These are phyloP conservation scores for Seiridium cupressi DNA, from an alignment of 2,329 filamentous ascomycete species.

Conservation along the genomic window DNA sequence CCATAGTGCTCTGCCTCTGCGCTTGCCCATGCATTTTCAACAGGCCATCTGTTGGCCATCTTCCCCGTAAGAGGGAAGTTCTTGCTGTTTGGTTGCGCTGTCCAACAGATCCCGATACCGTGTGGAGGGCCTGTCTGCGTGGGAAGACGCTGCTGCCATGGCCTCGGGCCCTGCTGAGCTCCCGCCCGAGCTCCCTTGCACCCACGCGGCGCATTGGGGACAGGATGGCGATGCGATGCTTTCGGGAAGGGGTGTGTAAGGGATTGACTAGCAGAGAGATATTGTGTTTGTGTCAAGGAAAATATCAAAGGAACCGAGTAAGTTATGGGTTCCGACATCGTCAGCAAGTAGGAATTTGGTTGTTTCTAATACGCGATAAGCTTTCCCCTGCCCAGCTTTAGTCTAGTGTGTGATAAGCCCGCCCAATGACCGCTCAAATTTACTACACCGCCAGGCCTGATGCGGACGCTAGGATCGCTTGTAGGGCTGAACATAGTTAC, in stretches of 20 bases:
- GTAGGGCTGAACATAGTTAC: not conserved
- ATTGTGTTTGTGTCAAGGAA: not conserved
- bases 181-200: constrained; percentile 20
- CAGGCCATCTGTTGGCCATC: not conserved
- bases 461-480: not conserved
- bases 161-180: constrained; percentile 10
- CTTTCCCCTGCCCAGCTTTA: not conserved
- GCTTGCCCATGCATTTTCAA: constrained; percentile 12
- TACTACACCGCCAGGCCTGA: not conserved
- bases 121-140: not conserved
- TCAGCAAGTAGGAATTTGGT: not conserved
- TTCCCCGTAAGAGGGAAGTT: not conserved
- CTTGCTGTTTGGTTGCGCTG: not conserved
- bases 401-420: not conserved
- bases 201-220: constrained; percentile 20
- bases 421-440: not conserved
- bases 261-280: not conserved
- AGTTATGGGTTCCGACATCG: not conserved
- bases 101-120: not conserved
- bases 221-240: not conserved
- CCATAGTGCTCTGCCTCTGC: constrained; percentile 14
- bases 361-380: constrained; percentile 2
- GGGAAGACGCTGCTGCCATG: constrained; percentile 11
- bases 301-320: not conserved
- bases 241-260: not conserved